Evolutionary conservation across 129 eudicot genomes (phyloP), one percentile per base, ranked within the genome.

Genomic region (Kitagawia praeruptora): DNA sequence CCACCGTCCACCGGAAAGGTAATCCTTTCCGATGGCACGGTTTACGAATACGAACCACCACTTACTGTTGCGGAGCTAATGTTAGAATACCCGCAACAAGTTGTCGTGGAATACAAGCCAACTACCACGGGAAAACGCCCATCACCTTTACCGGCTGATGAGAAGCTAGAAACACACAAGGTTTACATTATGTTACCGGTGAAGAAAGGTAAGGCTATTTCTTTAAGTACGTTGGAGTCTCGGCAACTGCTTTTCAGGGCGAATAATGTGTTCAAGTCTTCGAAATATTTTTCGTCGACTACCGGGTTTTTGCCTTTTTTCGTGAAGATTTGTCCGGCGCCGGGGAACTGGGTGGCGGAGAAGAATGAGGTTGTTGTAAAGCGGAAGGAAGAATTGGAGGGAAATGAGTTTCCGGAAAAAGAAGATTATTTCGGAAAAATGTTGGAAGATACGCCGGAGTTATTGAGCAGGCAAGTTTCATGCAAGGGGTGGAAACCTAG

Each of bases 401-500:
- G 82, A 27, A 61, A 25, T 61, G 83, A 48, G 31, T 23, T 40
- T 70, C 63, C 76, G 31, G 78, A 79, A 46, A 79, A 49, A 2
- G 64, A 23, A 44, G 74, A 61, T 6, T 11, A 18, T 25, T 61
- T 72, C 14, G 28, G 56, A 27, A 51, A 54, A 25, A 51, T 54
- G 23, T 27, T 71, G 77, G 85, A 81, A 8, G 79, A 39, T 41
- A 84, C 86, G 82, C 91, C 87, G 9, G 93, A 85, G 37, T 88
- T 70, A 74, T 81, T 91, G 83, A 88, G 91, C 85, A 77, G 92
- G 87, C 93, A 89, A 58, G n/a, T 91, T n/a, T 93, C 97, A 6
- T 91, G 89, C 10, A 91, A 88, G 76, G 85, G 89, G 41, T 93
- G 98, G 98, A 91, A 89, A 80, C 98, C 98, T 5, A 91, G 89